These are phyloP conservation scores for Helianthus annuus DNA, from an alignment of 129 eudicot species.

Conservation along the genomic window DNA sequence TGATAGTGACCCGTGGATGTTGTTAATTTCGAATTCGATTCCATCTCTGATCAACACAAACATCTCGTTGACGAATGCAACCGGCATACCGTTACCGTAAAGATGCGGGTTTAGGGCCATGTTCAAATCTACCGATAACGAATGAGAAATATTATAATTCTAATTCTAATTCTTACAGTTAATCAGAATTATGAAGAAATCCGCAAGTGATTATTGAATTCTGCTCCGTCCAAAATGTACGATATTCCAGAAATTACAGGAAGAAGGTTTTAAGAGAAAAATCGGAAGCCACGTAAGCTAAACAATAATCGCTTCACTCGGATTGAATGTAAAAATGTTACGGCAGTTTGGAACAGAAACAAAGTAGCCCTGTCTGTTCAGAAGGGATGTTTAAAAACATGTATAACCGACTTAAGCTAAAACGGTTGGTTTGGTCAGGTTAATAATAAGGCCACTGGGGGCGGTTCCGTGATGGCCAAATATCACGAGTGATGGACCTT, in stretches of 20 bases:
- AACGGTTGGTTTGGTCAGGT: no score
- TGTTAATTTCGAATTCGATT: conserved; percentile 76
- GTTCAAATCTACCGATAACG: not conserved
- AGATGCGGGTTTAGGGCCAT: conserved; percentile 70
- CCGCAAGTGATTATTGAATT: not conserved
- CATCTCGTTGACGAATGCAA: conserved; percentile 73
- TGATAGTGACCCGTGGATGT: conserved; percentile 48
- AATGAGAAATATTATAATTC: not conserved
- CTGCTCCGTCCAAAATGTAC: conserved; percentile 7
- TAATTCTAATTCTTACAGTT: not conserved
- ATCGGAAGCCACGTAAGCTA: not conserved
- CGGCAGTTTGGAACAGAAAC: no score
- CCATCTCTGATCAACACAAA: conserved; percentile 82
- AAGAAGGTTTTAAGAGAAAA: not conserved
- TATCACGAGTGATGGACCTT: no score
- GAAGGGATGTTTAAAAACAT: no score
- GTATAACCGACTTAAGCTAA: no score
- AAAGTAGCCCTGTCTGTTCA: no score
- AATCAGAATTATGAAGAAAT: not conserved
- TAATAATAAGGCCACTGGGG: no score
- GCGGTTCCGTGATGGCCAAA: no score
- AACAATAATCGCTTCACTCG: no score
- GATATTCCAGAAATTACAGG: conserved; percentile 17
- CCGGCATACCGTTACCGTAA: conserved; percentile 76
- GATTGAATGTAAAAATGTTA: no score